phyloP scores from a whole-genome alignment of 352 stramenopile genomes.

The Phytopythium chamaehyphon region DNA sequence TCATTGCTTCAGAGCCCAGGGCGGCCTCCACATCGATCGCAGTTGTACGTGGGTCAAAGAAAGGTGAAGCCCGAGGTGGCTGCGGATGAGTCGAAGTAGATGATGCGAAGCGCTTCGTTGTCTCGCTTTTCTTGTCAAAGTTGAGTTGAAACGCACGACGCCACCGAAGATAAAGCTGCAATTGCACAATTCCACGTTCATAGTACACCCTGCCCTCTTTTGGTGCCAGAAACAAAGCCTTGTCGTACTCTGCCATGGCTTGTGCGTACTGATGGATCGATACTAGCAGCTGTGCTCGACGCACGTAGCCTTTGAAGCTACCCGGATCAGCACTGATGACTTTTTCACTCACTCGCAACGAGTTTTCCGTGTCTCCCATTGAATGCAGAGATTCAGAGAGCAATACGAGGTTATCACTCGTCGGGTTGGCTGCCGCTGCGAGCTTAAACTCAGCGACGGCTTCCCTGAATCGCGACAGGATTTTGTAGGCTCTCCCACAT shows the following conservation, averaged over 20 bases:
- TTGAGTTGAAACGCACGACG: conserved; percentile 46
- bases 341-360: conserved; percentile 64
- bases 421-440: conserved; percentile 53
- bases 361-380: conserved; percentile 76
- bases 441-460: conserved; percentile 64
- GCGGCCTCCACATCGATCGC: conserved; percentile 43
- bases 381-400: conserved; percentile 78
- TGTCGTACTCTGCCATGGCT: conserved; percentile 64
- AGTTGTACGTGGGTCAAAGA: conserved; percentile 36
- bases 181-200: conserved; percentile 65
- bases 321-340: conserved; percentile 57
- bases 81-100: conserved; percentile 1
- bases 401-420: conserved; percentile 69
- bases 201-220: conserved; percentile 66
- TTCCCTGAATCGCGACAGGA: conserved; percentile 60
- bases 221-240: conserved; percentile 45
- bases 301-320: conserved; percentile 61
- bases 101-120: neutral
- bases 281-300: conserved; percentile 60
- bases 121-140: conserved; percentile 18
- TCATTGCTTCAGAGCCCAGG: conserved; percentile 38
- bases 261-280: conserved; percentile 35
- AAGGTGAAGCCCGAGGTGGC: conserved; percentile 14
- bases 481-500: conserved; percentile 62
- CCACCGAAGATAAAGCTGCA: conserved; percentile 69